Evolutionary conservation across 2,329 filamentous ascomycete species (phyloP), one percentile per base, ranked within the genome.

Genomic region (Dryadomyces quercivorus): DNA sequence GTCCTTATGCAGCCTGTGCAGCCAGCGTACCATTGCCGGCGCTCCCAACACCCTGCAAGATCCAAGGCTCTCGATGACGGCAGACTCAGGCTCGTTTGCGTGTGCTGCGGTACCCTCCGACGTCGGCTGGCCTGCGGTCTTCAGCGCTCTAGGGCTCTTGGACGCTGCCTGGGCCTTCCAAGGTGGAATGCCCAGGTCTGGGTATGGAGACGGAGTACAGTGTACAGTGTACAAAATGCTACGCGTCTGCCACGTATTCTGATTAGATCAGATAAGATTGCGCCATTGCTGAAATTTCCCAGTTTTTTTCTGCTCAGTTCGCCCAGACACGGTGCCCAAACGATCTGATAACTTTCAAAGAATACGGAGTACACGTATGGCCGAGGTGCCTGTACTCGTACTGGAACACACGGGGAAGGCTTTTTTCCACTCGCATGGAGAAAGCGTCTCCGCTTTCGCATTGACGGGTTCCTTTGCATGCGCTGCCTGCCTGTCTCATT

Each of bases 201-300:
- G 10, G 34, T 49, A 38, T 34, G 31, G 47, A 36, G 47, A 21
- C 8, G 34, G 10, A 1, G 15, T 26, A 26, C 5, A 6, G 38
- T 7, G 43, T 45, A 45, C 43, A 45, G 43, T 18, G 43, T 45
- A 45, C 38, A 42, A 42, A 42, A 6, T 6, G 12, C 43, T 45
- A 40, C 36, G 36, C 3, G 20, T 46, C 20, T 31, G 20, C 21
- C 13, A 20, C 36, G 42, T 20, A 20, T 18, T 47, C 26, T 26
- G 47, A 54, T 54, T 54, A 54, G 52, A 54, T 54, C 36, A 54
- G 52, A 54, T 54, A 54, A 54, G 52, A 54, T 54, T 46, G 15
- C 22, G 20, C 26, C 8, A 9, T 13, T n/a, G 12, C 12, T 13
- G 12, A 13, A 42, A 15, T n/a, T 42, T 13, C 38, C 12, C 38